Conservation (phyloP, 257 asterid species). For the Nicotiana benthamiana region DNA sequence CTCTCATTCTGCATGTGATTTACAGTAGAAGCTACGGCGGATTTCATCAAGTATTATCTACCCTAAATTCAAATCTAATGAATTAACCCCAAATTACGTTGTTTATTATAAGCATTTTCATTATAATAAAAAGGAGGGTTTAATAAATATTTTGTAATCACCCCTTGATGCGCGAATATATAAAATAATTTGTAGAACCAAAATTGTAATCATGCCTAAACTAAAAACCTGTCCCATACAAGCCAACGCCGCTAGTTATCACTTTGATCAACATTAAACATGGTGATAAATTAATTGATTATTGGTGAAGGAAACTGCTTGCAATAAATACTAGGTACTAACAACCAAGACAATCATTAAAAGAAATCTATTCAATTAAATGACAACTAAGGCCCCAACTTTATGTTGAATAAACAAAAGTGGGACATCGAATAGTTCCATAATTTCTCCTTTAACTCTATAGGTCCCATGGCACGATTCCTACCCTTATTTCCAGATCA, state of each 20-base stretch:
- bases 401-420: neutral
- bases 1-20: too few species aligned
- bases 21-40: too few species aligned
- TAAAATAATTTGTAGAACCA: too few species aligned
- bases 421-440: conserved; percentile 5
- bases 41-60: too few species aligned
- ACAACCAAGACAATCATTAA: neutral
- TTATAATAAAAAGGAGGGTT: neutral
- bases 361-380: neutral
- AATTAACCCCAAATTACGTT: neutral
- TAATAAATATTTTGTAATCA: too few species aligned
- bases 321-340: neutral
- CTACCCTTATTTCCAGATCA: neutral
- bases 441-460: neutral
- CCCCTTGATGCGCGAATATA: neutral
- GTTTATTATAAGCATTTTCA: neutral
- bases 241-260: neutral
- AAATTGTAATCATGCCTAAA: too few species aligned
- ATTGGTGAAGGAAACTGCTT: neutral
- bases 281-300: neutral
- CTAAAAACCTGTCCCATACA: too few species aligned
- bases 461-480: conserved; percentile 3
- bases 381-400: neutral
- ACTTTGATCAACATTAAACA: neutral
- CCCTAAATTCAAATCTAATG: neutral